Evolutionary conservation across 768 basidiomycete genomes (phyloP).

Genomic region (Termitomyces eurrhizus): DNA sequence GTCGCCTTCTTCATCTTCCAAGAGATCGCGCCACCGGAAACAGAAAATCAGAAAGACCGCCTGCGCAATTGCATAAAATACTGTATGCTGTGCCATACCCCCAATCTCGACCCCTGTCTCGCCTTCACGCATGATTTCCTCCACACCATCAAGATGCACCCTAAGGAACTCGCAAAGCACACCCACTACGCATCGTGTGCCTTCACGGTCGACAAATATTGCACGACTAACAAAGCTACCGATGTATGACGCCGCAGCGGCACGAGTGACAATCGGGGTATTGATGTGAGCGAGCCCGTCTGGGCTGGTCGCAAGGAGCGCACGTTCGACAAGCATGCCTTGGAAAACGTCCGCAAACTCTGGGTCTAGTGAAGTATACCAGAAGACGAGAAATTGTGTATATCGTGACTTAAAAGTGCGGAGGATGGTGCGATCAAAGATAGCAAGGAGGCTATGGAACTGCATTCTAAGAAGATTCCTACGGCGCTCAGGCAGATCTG

Average conservation of each 20-base stretch:
- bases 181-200: slow-evolving; percentile 66
- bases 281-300: slow-evolving; percentile 23
- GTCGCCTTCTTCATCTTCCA: slow-evolving; percentile 57
- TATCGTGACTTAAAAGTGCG: slow-evolving; percentile 97
- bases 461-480: slow-evolving; percentile 50
- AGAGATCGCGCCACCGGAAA: slow-evolving; percentile 91
- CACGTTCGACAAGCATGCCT: slow-evolving; percentile 90
- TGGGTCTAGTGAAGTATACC: slow-evolving; percentile 86
- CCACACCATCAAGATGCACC: slow-evolving; percentile 71
- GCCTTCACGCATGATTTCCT: slow-evolving; percentile 41
- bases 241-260: slow-evolving; percentile 92
- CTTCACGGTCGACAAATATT: slow-evolving; percentile 73
- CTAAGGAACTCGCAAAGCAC: slow-evolving; percentile 87
- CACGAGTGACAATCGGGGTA: slow-evolving; percentile 73
- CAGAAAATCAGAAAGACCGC: slow-evolving; percentile 96
- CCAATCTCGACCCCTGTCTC: slow-evolving; percentile 20
- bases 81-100: slow-evolving; percentile 44
- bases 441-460: slow-evolving; percentile 85
- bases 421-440: slow-evolving; percentile 92
- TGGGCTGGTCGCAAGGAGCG: slow-evolving; percentile 46
- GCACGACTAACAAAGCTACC: slow-evolving; percentile 91
- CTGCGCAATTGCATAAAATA: slow-evolving; percentile 92
- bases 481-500: slow-evolving; percentile 13
- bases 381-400: slow-evolving; percentile 96
- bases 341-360: slow-evolving; percentile 92